Evolutionary conservation across 2,329 filamentous ascomycete genomes (phyloP).

Genomic region (Malbranchea cinnamomea): DNA sequence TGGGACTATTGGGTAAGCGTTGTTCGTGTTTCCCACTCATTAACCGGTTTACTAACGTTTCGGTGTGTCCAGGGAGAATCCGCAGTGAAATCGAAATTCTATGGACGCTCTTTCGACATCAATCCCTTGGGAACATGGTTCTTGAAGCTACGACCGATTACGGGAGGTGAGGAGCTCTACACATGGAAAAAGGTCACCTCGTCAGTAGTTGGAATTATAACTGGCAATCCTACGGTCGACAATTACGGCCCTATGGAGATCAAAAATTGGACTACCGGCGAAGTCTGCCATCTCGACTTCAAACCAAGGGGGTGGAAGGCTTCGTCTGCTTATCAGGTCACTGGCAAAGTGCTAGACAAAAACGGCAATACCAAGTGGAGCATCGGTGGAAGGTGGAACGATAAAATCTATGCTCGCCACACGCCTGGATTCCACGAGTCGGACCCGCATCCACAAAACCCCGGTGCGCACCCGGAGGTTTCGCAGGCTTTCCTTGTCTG

Average conservation of each 20-base stretch:
- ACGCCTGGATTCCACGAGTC: conserved; percentile 79
- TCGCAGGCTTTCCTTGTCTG: conserved; percentile 78
- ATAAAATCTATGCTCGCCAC: conserved; percentile 84
- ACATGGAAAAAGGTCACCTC: conserved; percentile 99
- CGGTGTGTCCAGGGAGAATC: conserved; percentile 61
- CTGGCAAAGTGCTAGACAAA: conserved; percentile 69
- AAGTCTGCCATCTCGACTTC: conserved; percentile 80
- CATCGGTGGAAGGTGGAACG: conserved; percentile 92
- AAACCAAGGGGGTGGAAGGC: conserved; percentile 94
- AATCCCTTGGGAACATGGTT: conserved; percentile 97
- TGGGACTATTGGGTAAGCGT: conserved; percentile 72
- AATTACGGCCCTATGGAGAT: conserved; percentile 96
- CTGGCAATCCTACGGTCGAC: conserved; percentile 88
- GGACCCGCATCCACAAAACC: conserved; percentile 31
- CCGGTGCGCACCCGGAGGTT: conserved; percentile 45
- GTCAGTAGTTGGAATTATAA: conserved; percentile 96
- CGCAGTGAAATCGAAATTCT: conserved; percentile 89
- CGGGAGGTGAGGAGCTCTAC: conserved; percentile 71
- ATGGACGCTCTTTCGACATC: conserved; percentile 94
- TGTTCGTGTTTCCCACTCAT: not conserved
- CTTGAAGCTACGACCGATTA: conserved; percentile 60
- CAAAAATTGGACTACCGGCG: conserved; percentile 92
- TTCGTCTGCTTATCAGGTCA: conserved; percentile 74
- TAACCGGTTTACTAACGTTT: conserved; percentile 9
- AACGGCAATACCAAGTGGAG: conserved; percentile 72